These are phyloP conservation scores for Saturnispora diversa DNA, from an alignment of 805 yeast genomes.

Conservation along the genomic window DNA sequence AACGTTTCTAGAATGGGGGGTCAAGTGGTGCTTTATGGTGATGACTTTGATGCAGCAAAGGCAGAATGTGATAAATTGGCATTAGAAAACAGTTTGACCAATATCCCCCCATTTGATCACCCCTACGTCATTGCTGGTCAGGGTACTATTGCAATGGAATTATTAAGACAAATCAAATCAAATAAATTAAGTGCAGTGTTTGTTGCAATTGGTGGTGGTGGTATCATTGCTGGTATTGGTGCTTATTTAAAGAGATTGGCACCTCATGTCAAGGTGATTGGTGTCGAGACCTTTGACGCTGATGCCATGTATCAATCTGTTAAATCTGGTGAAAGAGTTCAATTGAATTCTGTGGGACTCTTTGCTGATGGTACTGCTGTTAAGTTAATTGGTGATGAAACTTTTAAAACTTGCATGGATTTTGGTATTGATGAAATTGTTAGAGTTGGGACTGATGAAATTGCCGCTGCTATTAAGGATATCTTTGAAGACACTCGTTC, in stretches of 20 bases:
- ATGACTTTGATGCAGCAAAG: constrained; percentile 93
- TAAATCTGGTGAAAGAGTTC: constrained; percentile 43
- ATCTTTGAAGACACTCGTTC: constrained; percentile 93
- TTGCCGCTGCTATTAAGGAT: constrained; percentile 93
- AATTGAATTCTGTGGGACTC: constrained; percentile 72
- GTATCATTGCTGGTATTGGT: constrained; percentile 84
- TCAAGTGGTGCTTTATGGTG: constrained; percentile 87
- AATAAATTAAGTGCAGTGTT: constrained; percentile 79
- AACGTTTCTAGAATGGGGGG: constrained; percentile 91
- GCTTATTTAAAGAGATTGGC: constrained; percentile 89
- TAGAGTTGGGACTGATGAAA: constrained; percentile 62
- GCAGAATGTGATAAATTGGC: constrained; percentile 74
- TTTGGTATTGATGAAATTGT: constrained; percentile 72
- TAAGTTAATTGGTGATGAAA: constrained; percentile 79
- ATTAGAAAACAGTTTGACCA: constrained; percentile 63
- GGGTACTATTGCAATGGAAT: constrained; percentile 93
- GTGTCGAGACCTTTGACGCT: constrained; percentile 94
- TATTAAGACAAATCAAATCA: constrained; percentile 76
- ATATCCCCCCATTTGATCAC: constrained; percentile 97
- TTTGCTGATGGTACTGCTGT: constrained; percentile 99
- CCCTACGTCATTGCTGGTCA: constrained; percentile 99
- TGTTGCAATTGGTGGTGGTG: constrained; percentile 96
- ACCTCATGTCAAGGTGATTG: constrained; percentile 93
- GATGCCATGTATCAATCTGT: constrained; percentile 80
- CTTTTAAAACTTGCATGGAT: constrained; percentile 70